Evolutionary conservation across 805 yeast genomes (phyloP), one percentile per base, ranked within the genome.

Genomic region (Peterozyma xylosa): DNA sequence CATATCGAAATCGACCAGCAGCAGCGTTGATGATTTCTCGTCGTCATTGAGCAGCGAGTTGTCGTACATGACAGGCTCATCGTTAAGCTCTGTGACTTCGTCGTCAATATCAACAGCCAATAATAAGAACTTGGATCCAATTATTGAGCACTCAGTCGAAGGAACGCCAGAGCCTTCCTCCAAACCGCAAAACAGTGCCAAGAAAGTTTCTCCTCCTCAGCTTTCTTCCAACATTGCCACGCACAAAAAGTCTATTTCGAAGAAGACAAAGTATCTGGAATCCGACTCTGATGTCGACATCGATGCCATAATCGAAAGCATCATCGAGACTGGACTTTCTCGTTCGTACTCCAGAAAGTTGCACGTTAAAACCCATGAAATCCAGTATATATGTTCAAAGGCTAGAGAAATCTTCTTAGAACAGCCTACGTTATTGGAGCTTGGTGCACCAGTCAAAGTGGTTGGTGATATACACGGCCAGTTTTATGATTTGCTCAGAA

Each of bases 381-480:
- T 82, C 38, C 79, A 74, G 55, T 64, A 67, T 50, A 70, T 82
- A 37, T 73, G 84, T 56, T 68, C 75, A 16, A 74, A 69, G 49
- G 73, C 85, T 5, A 65, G 87, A 45, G 74, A 78, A 40, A 67
- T 82, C 14, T 80, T 82, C 44, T 55, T 81, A 58, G 67, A 63
- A 9, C 90, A 82, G 53, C 89, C 90, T 9, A 72, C 81, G 32
- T 58, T 82, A 42, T 64, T 82, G 47, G 77, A 79, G 50, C 62
- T 82, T 48, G 79, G 84, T 2, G 83, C 93, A 0, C 90, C 93
- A 0, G 91, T 85, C 3, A 86, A 86, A 58, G 76, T 86, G 46
- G 91, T 85, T 6, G 93, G 93, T 37, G 89, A 87, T 63, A 82
- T 86, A 44, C 93, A 86, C 62, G 95, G 82, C 3, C 82, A 76